Evolutionary conservation across 78 protist genomes (phyloP), one percentile per base, ranked within the genome.

Genomic region (Mantamonas sphyraenae): DNA sequence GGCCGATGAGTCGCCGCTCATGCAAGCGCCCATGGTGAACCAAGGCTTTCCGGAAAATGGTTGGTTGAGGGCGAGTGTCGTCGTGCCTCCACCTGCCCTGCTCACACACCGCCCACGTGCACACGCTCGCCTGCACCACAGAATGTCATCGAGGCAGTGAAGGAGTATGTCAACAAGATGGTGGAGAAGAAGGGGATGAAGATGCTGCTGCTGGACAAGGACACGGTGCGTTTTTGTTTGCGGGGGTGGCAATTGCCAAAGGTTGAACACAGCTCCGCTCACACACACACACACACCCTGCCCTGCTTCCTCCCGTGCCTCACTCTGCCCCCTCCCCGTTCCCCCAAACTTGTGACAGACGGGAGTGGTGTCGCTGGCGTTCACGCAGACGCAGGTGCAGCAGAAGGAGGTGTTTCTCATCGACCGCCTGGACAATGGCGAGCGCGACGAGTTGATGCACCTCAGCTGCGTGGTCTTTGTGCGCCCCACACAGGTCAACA

Each of bases 341-440:
- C 3, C 19, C 12, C 31, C 31, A 1, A 61, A 9, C 37, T 3
- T 17, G 14, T 66, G 57, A 2, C 34, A 82, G 71, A 71, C 62
- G 38, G 87, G 78, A 34, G 86, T 94, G 16, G 87, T 94, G 8
- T 68, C 85, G 43, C 71, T 94, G 87, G 91, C 86, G 20, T 86
- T 47, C 58, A 60, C 95, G 20, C 89, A 85, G 74, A 50, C 90
- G 3, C 84, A 92, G 63, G 62, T 94, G 17, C 50, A 91, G 40
- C 91, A 90, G 64, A 79, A 90, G 38, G 95, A 93, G 68, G 93
- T 96, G 28, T 95, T 83, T 67, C 76, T 96, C 43, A 58, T 90
- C 63, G 97, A 95, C 59, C 42, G 47, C 42, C 38, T 96, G 30
- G 87, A 86, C 19, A 50, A 37, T 34, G 37, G 58, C 17, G 39